Percentiles rank a stretch among this genome's conserved stretches.
Evolutionary conservation across 176 grass and related monocot genomes (phyloP).

Genomic region (Eleusine indica): DNA sequence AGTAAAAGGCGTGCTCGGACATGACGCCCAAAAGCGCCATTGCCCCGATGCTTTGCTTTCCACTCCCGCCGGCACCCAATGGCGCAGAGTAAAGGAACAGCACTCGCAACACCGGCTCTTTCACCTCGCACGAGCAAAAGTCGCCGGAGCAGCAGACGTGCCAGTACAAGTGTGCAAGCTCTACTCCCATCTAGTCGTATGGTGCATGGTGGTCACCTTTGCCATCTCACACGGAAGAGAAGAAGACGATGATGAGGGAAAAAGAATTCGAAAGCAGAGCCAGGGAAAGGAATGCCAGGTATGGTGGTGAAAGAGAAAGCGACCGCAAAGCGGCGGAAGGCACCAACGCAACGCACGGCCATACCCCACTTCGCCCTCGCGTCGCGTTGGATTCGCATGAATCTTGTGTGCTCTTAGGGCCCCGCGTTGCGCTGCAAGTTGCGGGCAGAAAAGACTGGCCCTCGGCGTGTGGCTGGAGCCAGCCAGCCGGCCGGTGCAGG

Average conservation of each 20-base stretch:
- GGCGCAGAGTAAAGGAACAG: conserved; percentile 26
- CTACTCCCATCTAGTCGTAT: neutral
- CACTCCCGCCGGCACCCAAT: conserved; percentile 29
- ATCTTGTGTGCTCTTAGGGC: conserved; percentile 48
- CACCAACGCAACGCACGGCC: neutral
- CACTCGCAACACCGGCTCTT: conserved; percentile 21
- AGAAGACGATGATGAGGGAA: too few relatives aligned
- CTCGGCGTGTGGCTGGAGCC: conserved; percentile 47
- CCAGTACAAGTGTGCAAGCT: neutral
- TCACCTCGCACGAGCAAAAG: conserved; percentile 30
- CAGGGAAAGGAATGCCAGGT: neutral
- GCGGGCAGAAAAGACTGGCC: conserved; percentile 14
- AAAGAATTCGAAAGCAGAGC: neutral
- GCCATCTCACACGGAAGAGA: conserved; percentile 27
- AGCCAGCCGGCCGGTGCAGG: neutral
- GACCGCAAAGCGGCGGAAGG: conserved; percentile 7
- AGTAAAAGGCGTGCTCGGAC: conserved; percentile 30
- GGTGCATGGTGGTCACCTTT: neutral
- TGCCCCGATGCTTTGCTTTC: conserved; percentile 14
- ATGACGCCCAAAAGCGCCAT: conserved; percentile 47
- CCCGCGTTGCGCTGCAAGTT: conserved; percentile 38
- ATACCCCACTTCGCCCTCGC: neutral
- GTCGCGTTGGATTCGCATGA: conserved; percentile 68
- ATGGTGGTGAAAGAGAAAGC: conserved; percentile 33
- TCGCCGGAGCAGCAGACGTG: neutral